Evolutionary conservation across 2,329 filamentous ascomycete species (phyloP), one percentile per base, ranked within the genome.

Genomic region (Colletotrichum sojae): DNA sequence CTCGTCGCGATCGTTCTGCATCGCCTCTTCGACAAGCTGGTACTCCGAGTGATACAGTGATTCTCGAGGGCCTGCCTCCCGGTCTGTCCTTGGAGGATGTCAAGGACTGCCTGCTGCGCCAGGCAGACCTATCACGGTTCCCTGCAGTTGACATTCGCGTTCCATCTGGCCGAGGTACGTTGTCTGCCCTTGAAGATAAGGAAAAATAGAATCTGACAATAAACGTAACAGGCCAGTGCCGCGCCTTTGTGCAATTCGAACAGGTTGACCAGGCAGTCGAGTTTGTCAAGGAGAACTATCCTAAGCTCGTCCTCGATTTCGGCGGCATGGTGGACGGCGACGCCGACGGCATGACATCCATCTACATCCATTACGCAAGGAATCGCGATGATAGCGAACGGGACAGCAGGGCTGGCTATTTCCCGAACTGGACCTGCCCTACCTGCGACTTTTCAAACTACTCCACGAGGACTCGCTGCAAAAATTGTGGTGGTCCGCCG

Each of bases 61-160:
- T 89, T 61, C 78, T 89, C 51, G 87, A 89, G 73, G 86, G 86
- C 62, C 73, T 89, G 63, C 84, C 86, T 39, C 75, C 79, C 66
- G 82, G 83, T 63, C 79, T 87, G 68, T 83, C 84, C 67, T 80
- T 85, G 76, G 81, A 82, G 76, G 84, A 88, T 79, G 86, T 88
- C 83, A 80, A 79, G 39, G 78, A 82, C 20, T 77, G 74, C 51
- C 73, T 83, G 15, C 64, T 81, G 12, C 76, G 71, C 49, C 75
- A 76, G 65, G 75, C 80, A 13, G 76, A 78, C 46, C 76, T 80
- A 51, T 76, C 77, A 51, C 75, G 80, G n/a, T 79, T 78, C 20
- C 76, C 78, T 2, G 73, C 78, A 4, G 74, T 82, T n/a, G 81
- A 83, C 31, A 75, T 83, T 36, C 80, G 82, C 52, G 71, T 83